Evolutionary conservation across 2,329 filamentous ascomycete genomes (phyloP), one percentile per base, ranked within the genome.

Genomic region (Thielaviopsis populi): DNA sequence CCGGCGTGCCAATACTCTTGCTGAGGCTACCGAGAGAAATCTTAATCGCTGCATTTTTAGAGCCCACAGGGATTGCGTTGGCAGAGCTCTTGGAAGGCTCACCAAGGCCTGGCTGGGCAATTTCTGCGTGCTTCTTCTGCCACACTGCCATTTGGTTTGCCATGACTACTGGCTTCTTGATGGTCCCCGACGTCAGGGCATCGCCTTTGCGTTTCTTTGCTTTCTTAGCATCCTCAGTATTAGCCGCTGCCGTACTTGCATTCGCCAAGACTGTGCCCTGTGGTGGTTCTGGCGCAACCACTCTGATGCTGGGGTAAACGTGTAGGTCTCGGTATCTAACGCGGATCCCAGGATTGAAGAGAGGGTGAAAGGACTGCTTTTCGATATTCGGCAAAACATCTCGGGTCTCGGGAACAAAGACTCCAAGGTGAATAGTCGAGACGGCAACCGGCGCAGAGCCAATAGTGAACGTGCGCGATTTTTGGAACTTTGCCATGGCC

Each of bases 341-440:
- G 66, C 83, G 83, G 65, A 88, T 74, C 0, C 79, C 76, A 1
- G 84, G 79, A 69, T 91, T 91, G 68, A 83, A 83, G 1, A 89
- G 77, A 1, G 87, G 86, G 40, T 80, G 79, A 70, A 92, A 91
- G 0, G 85, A 87, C 71, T 85, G 84, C 56, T 75, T 78, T 15
- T 82, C 79, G n/a, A 78, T 81, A 19, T 80, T 80, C 0, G 80
- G 76, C 4, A 78, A 78, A 1, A 76, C 65, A 7, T 80, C 78
- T 61, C 85, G 81, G 59, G 87, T 78, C 53, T 88, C 85, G 0
- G 87, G 88, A 13, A 91, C 82, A 70, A 95, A 94, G 2, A 94
- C 88, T 4, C 89, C 89, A n/a, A 88, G 83, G 68, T 94, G 89
- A 46, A 91, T 91, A 68, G 87, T 90, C 53, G 82, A 86, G 27